Conservation (phyloP, 1,139 yeast species). For the Candida tropicalis region DNA sequence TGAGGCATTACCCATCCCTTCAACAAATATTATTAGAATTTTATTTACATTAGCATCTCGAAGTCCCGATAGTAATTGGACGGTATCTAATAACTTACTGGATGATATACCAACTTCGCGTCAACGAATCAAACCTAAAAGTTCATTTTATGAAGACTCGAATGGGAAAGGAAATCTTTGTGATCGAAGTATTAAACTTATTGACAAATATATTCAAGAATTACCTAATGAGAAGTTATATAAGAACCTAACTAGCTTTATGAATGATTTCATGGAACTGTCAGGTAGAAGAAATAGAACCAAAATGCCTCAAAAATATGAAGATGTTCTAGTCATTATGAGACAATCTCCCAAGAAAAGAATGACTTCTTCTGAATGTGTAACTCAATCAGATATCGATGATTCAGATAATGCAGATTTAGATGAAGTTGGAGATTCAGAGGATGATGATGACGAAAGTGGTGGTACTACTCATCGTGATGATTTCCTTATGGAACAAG, state of each 20-base stretch:
- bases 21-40: conserved; percentile 29
- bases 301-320: not conserved
- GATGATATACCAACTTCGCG: conserved; percentile 21
- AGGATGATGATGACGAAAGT: conserved; percentile 25
- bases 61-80: conserved; percentile 29
- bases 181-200: conserved; percentile 23
- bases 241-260: conserved; percentile 5
- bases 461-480: not conserved
- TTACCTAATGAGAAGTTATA: conserved; percentile 8
- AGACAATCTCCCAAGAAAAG: conserved; percentile 13
- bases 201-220: conserved; percentile 18
- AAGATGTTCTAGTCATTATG: conserved; percentile 9
- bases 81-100: conserved; percentile 20
- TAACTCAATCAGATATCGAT: not conserved
- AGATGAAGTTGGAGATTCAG: conserved; percentile 28
- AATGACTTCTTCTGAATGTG: not conserved
- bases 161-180: conserved; percentile 25
- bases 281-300: not conserved
- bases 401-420: too few species aligned
- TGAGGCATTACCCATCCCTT: conserved; percentile 22
- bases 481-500: conserved; percentile 20
- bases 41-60: conserved; percentile 36
- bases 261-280: conserved; percentile 11
- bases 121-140: conserved; percentile 22
- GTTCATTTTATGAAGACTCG: conserved; percentile 23